Percentiles rank a stretch among this genome's conserved stretches.
phyloP scores from a whole-genome alignment of 225 moss, liverwort and hornwort species.

The Climacium dendroides region DNA sequence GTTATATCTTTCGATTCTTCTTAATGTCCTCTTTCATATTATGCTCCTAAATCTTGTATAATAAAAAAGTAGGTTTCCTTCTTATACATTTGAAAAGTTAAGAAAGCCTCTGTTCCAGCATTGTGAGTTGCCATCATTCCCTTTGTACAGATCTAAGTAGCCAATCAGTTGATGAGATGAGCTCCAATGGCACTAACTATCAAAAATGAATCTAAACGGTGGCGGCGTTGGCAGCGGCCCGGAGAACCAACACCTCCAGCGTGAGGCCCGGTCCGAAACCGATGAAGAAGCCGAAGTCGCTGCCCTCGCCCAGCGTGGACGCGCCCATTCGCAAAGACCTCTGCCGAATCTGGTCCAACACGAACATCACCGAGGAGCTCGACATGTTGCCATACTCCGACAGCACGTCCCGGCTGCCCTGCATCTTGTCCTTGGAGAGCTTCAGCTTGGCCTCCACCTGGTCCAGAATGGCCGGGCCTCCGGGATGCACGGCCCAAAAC shows the following conservation, averaged over 20 bases:
- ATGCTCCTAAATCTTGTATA: too few relatives aligned
- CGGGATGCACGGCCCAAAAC: not conserved
- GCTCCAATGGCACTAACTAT: fast-evolving
- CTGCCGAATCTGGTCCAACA: not conserved
- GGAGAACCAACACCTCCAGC: not conserved
- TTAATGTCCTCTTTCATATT: too few relatives aligned
- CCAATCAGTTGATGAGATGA: not conserved
- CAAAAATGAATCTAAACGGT: not conserved
- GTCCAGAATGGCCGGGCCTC: not conserved
- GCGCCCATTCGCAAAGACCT: not conserved
- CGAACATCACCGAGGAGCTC: not conserved
- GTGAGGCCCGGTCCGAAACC: not conserved
- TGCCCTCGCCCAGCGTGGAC: not conserved
- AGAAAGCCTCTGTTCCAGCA: too few relatives aligned
- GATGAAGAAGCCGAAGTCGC: not conserved
- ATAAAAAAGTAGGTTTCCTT: too few relatives aligned
- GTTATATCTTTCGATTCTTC: too few relatives aligned
- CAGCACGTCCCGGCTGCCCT: not conserved
- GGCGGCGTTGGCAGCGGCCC: not conserved
- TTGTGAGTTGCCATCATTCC: too few relatives aligned
- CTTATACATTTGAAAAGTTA: too few relatives aligned
- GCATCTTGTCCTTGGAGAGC: not conserved
- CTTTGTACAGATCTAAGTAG: not conserved
- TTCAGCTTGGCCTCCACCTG: not conserved
- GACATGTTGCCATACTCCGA: not conserved